phyloP scores from a whole-genome alignment of 2,329 filamentous ascomycete genomes.

The Pyrenochaeta sp. region DNA sequence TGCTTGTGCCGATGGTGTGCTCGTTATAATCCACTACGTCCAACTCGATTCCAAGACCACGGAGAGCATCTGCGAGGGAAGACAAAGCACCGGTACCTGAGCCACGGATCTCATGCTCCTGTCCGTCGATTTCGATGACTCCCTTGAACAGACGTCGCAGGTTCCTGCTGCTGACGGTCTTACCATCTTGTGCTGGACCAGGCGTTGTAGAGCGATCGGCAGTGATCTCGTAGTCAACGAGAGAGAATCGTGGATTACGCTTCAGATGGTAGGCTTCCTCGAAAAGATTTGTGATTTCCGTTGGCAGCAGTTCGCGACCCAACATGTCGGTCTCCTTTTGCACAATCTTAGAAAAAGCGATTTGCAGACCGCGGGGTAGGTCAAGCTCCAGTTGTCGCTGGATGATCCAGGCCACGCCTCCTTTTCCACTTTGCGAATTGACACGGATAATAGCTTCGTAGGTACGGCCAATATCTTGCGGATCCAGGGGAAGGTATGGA shows the following conservation, averaged over 20 bases:
- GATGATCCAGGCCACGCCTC: conserved; percentile 93
- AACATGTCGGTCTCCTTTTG: conserved; percentile 81
- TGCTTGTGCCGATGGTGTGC: conserved; percentile 83
- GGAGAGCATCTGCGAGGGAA: conserved; percentile 81
- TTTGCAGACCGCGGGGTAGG: conserved; percentile 87
- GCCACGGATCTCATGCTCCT: conserved; percentile 79
- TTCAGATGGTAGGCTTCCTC: conserved; percentile 86
- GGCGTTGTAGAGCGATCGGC: conserved; percentile 82
- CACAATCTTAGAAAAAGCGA: conserved; percentile 88
- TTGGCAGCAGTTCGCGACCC: conserved; percentile 81
- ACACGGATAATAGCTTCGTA: conserved; percentile 98
- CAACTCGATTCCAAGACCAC: conserved; percentile 79
- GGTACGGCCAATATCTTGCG: conserved; percentile 90
- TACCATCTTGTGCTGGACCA: conserved; percentile 70
- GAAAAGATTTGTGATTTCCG: conserved; percentile 88
- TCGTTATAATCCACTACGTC: conserved; percentile 97
- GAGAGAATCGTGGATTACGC: conserved; percentile 81
- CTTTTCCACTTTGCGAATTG: conserved; percentile 96
- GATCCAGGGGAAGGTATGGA: conserved; percentile 92
- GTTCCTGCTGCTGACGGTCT: conserved; percentile 78
- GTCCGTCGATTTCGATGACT: conserved; percentile 80
- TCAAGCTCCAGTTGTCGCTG: conserved; percentile 88
- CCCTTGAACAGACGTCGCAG: conserved; percentile 84
- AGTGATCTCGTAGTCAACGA: conserved; percentile 91
- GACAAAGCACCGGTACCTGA: conserved; percentile 91